Base-by-base conservation (phyloP, 192 early-diverging fungal genomes). In the Backusella liffmaniae region DNA sequence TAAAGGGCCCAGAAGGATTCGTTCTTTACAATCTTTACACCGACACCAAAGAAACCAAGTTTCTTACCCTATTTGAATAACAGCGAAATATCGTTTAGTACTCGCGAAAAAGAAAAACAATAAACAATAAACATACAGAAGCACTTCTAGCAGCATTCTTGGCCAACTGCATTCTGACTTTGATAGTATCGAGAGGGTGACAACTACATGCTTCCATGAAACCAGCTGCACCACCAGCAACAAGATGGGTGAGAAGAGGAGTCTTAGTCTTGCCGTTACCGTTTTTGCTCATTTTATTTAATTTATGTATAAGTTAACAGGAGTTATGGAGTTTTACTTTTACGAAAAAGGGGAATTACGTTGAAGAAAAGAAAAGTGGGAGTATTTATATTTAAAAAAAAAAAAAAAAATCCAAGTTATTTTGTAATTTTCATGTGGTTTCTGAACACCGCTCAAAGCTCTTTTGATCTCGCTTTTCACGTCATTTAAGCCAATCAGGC, bases 111-210 rank as follows among this genome's bases (percentile, higher is more conserved):
- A 30, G 26, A 8, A 15, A 39, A 21, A 49, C 15, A 13, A 26
- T 41, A 65, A 12, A 51, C n/a, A 67, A 34, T 32, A 49, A 75
- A 80, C 83, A 82, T 84, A 90, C 91, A 71, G 78, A 77, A 32
- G 83, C 84, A 44, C 84, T 83, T 56, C 88, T 86, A 42, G 82
- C 78, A 66, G 86, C 87, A 68, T 84, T 91, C 78, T 92, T 92
- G 51, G 91, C 89, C 34, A 98, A 86, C 84, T 97, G 97, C 93
- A 98, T 94, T 77, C 97, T 90, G 70, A 99, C 97, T 86, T 99
- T 99, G 87, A 99, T 96, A 18, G 97, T 99, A 83, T 99, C 97
- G 44, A 99, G 86, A 23, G 96, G 96, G 77, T 99, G 94, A 81
- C 96, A 98, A 73, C 89, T 90, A 67, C 94, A 85, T 16, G 96